phyloP scores from a whole-genome alignment of 176 grass and related monocot genomes.

The Raddia distichophylla region DNA sequence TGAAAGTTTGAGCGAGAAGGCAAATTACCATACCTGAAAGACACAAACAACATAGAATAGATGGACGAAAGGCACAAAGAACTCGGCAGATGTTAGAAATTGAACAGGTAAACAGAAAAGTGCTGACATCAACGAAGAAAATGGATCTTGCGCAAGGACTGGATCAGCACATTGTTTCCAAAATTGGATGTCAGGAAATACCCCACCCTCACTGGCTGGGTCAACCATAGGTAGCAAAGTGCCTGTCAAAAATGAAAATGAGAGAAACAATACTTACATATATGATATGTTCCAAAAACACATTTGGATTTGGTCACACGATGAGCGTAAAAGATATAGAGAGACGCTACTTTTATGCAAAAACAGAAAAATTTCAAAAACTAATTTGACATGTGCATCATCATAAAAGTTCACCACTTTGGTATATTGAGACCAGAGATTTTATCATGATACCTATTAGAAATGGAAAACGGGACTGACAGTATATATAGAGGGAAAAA shows the following conservation, averaged over 20 bases:
- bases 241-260: conserved; percentile 51
- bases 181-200: conserved; percentile 88
- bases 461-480: conserved; percentile 1
- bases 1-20: conserved; percentile 2
- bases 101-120: conserved; percentile 85
- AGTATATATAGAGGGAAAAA: neutral
- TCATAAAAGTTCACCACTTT: neutral
- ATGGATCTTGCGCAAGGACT: conserved; percentile 88
- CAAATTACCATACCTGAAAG: conserved; percentile 77
- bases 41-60: conserved; percentile 88
- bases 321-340: neutral
- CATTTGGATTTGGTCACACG: neutral
- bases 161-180: conserved; percentile 90
- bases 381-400: neutral
- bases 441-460: conserved; percentile 3
- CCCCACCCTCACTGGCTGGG: conserved; percentile 50
- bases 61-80: conserved; percentile 76
- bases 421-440: neutral
- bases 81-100: conserved; percentile 72
- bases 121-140: conserved; percentile 82
- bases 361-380: conserved; percentile 19
- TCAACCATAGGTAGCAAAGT: conserved; percentile 65
- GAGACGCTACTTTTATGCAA: neutral
- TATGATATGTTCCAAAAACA: neutral
- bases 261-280: conserved; percentile 22